phyloP scores from a whole-genome alignment of 2,329 filamentous ascomycete genomes.

The Colletotrichum orchidophilum region DNA sequence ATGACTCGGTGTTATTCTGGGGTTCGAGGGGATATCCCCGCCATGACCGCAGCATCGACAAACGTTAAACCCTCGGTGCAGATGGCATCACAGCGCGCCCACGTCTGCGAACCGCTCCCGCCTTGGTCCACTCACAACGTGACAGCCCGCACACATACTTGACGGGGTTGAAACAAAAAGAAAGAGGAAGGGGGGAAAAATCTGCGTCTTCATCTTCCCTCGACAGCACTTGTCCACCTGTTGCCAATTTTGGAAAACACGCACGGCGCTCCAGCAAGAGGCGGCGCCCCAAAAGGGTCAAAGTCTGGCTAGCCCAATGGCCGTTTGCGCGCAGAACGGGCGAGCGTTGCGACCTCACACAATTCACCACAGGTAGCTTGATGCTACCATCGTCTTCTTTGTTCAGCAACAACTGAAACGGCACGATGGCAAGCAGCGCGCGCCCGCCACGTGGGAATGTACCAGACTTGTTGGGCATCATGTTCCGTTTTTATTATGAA shows the following conservation, averaged over 20 bases:
- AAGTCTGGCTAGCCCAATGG: conserved; percentile 5
- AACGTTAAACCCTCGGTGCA: conserved; percentile 1
- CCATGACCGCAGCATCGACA: neutral
- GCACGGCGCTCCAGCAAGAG: conserved; percentile 8
- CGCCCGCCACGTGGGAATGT: neutral
- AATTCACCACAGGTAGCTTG: neutral
- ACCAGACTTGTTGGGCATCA: neutral
- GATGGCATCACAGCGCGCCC: neutral
- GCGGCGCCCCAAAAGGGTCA: conserved; percentile 8
- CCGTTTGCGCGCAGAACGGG: conserved; percentile 11
- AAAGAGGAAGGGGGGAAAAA: neutral
- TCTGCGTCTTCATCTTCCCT: neutral
- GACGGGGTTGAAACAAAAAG: conserved; percentile 10
- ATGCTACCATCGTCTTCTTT: neutral
- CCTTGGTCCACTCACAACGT: conserved; percentile 13
- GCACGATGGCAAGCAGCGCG: conserved; percentile 14
- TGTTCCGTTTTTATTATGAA: neutral
- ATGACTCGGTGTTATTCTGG: conserved; percentile 20
- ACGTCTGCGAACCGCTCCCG: conserved; percentile 9
- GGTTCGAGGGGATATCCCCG: conserved; percentile 10
- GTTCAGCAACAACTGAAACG: conserved; percentile 17
- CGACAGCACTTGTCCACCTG: neutral
- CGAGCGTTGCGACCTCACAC: conserved; percentile 15
- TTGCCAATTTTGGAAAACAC: conserved; percentile 9
- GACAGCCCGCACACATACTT: conserved; percentile 21